Conservation (phyloP, 2,329 filamentous ascomycete species). For the Alternaria triticimaculans region DNA sequence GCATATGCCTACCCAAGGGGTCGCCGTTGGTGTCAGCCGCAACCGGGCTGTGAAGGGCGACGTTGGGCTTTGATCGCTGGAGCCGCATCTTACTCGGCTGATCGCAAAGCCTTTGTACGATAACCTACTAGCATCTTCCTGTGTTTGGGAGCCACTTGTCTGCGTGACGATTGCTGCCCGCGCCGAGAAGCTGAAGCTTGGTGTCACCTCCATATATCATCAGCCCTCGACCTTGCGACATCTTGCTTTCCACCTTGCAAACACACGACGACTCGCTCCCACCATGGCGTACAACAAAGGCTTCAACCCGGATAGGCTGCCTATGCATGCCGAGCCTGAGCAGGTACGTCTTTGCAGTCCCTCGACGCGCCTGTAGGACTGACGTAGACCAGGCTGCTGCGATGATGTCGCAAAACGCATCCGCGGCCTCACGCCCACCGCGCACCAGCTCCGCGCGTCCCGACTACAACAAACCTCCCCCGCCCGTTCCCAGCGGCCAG, state of each 20-base stretch:
- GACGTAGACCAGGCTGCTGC: constrained; percentile 49
- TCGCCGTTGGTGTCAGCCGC: constrained; percentile 30
- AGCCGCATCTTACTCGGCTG: constrained; percentile 10
- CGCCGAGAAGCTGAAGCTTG: constrained; percentile 15
- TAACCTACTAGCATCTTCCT: constrained; percentile 7
- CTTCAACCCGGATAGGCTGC: constrained; percentile 93
- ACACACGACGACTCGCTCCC: constrained; percentile 10
- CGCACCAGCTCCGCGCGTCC: constrained; percentile 44
- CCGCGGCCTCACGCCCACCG: constrained; percentile 35
- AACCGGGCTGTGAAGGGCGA: constrained; percentile 29
- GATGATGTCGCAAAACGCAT: constrained; percentile 43
- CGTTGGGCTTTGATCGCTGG: constrained; percentile 27
- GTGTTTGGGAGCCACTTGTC: neutral
- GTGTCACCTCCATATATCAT: constrained; percentile 27
- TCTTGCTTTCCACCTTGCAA: constrained; percentile 5
- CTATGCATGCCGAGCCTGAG: constrained; percentile 84
- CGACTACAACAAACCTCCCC: constrained; percentile 55
- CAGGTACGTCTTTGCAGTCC: constrained; percentile 57
- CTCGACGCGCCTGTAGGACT: neutral
- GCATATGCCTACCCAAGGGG: constrained; percentile 9
- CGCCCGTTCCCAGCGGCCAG: constrained; percentile 34
- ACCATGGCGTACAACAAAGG: constrained; percentile 92
- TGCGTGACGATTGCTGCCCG: constrained; percentile 9
- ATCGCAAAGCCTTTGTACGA: neutral
- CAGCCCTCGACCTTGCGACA: constrained; percentile 11